Evolutionary conservation across 2,329 filamentous ascomycete species (phyloP), one percentile per base, ranked within the genome.

Genomic region (Trichoderma citrinoviride): DNA sequence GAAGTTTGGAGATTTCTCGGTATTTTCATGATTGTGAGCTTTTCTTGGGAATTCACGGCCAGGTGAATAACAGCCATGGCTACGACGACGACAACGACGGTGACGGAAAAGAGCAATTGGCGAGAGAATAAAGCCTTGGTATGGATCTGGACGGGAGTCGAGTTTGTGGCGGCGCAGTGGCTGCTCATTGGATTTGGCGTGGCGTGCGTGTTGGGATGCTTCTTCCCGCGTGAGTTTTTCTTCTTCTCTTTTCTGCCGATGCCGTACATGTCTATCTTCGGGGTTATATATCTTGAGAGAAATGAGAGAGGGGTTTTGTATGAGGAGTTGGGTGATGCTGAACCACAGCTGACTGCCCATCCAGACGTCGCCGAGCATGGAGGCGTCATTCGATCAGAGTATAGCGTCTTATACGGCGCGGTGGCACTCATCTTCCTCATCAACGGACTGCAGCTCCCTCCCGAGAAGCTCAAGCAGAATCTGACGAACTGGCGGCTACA

Each of bases 351-450:
- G 33, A 37, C 33, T 12, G 33, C 33, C 33, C 41, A 29, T 17
- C 5, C 17, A 65, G 64, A 50, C 54, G 79, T 85, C 64, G 82
- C 82, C 47, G 77, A 79, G 19, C 77, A 78, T 56, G 81, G 81
- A 41, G 81, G 82, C 7, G 72, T 76, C 52, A 82, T 81, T 75
- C 84, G 75, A 76, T 87, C 76, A 70, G 85, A 78, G 76, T 84
- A 77, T 78, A 86, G 71, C 78, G 84, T 91, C 61, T 81, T 90
- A 33, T 92, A 92, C 73, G 87, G 88, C 37, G 86, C 83, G 21
- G 87, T 92, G 33, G 85, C 83, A 19, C 76, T 90, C 70, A 90
- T 91, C 70, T 92, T 92, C 74, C 79, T 91, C 64, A 82, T 91
- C 68, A 90, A 88, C 63, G 89, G 89, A 3, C 82, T 90, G 70